These are phyloP conservation scores for Pythium monospermum DNA, from an alignment of 352 stramenopile species.

Conservation along the genomic window DNA sequence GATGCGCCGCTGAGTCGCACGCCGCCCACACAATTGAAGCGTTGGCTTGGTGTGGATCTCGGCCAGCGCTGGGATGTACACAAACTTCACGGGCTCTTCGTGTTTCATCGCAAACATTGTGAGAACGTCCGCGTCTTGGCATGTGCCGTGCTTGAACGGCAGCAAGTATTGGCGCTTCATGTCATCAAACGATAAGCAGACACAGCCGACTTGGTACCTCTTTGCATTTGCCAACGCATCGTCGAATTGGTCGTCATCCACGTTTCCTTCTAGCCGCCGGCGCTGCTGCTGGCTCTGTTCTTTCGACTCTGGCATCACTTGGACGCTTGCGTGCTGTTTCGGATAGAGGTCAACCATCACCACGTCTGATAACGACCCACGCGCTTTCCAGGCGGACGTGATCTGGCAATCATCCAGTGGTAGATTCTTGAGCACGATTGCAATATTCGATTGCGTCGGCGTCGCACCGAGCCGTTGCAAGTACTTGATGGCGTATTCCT, in stretches of 20 bases:
- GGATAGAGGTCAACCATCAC: conserved; percentile 53
- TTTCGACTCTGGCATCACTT: neutral
- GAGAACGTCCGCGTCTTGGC: conserved; percentile 38
- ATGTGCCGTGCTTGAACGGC: conserved; percentile 48
- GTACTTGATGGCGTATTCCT: conserved; percentile 75
- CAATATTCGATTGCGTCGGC: conserved; percentile 50
- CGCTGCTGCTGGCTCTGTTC: neutral
- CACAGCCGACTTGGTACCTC: conserved; percentile 37
- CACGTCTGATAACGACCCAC: conserved; percentile 45
- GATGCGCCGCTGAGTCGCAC: conserved; percentile 32
- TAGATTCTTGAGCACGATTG: conserved; percentile 51
- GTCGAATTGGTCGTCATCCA: conserved; percentile 3
- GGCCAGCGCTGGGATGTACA: conserved; percentile 25
- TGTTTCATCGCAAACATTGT: conserved; percentile 39
- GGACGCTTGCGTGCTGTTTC: conserved; percentile 6
- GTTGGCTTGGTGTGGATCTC: conserved; percentile 11
- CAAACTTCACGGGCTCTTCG: conserved; percentile 19
- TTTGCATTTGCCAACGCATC: conserved; percentile 11
- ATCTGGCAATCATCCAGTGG: conserved; percentile 61
- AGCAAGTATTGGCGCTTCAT: conserved; percentile 68
- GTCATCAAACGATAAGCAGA: conserved; percentile 65
- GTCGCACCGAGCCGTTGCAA: conserved; percentile 50
- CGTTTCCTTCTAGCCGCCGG: no score
- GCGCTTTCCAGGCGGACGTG: conserved; percentile 48
- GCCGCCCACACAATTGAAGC: conserved; percentile 28